Conservation (phyloP, 306 rosid species). For the Abrus precatorius region DNA sequence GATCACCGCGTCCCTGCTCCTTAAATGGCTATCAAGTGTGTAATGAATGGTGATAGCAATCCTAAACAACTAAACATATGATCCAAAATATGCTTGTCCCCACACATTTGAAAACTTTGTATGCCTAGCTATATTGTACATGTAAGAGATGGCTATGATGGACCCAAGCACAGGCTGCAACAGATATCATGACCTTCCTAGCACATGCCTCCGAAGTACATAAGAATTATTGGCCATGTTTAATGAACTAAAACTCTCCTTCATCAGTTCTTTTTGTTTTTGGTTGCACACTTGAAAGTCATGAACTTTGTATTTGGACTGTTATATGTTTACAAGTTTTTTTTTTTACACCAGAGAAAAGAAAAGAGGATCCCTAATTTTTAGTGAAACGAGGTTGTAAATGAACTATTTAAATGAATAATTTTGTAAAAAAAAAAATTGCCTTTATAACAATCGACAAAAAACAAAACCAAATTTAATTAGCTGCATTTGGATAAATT, state of each 20-base stretch:
- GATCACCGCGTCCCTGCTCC: background rate
- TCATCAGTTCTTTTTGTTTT: background rate
- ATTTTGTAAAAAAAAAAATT: background rate
- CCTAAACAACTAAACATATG: background rate
- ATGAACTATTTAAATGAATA: background rate
- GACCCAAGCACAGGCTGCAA: background rate
- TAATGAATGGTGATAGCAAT: background rate
- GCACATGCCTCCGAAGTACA: background rate
- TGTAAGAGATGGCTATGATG: background rate
- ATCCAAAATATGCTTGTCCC: background rate
- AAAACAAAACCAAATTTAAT: background rate
- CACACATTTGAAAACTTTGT: background rate
- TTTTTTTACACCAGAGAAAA: background rate
- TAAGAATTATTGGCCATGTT: background rate
- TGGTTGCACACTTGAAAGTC: background rate
- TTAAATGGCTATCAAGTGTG: slow-evolving; percentile 6
- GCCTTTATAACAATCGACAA: too few relatives aligned
- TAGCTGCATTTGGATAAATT: background rate
- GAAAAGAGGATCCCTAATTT: background rate
- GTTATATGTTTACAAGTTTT: background rate
- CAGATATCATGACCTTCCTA: background rate
- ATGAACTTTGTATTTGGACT: slow-evolving; percentile 1
- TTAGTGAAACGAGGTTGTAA: background rate
- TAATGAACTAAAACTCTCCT: background rate
- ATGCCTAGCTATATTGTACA: background rate